Evolutionary conservation across 1,284 basidiomycete species (phyloP), one percentile per base, ranked within the genome.

Genomic region (Moesziomyces sp.): DNA sequence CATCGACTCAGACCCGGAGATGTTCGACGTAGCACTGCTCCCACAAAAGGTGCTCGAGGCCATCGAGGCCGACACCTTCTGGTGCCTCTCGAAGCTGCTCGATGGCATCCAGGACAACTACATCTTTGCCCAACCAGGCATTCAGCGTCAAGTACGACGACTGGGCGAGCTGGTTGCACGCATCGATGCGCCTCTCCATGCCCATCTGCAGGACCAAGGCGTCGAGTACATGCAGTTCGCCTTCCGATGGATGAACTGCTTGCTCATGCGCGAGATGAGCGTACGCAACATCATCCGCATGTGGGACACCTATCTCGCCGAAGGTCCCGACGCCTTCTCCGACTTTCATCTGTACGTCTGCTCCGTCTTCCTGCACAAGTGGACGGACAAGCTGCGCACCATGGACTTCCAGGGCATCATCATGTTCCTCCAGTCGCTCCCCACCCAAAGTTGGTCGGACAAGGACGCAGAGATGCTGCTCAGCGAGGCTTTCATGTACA

Each of bases 401-500:
- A 83, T 84, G 82, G 83, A 84, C 46, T 84, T 84, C 46, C 82
- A 83, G 93, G 94, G 93, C 52, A 97, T 98, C 85, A 99, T 99
- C 85, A 98, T 99, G 92, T 99, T 97, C 86, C 88, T 99, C 3
- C 96, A 99, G 85, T 93, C 93, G 4, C 88, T 97, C 5, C 96
- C 97, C 10, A 99, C 96, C 2, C 93, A 96, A 80, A 89, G 89
- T 53, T 99, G 97, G 96, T 90, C 90, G 6, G 96, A 99, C 85
- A 91, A 94, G 80, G 94, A 99, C 83, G 91, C 97, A 47, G 94
- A 97, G 83, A 89, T 98, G 85, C 89, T 99, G 18, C 89, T 99
- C 46, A 93, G 92, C 79, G 93, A 98, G 85, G 96, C 97, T 9
- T 99, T 97, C 81, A 93, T 98, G 54, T 83, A 83, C 73, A 83